Evolutionary conservation across 345 rosid species (phyloP), one percentile per base, ranked within the genome.

Genomic region (Boechera retrofracta): DNA sequence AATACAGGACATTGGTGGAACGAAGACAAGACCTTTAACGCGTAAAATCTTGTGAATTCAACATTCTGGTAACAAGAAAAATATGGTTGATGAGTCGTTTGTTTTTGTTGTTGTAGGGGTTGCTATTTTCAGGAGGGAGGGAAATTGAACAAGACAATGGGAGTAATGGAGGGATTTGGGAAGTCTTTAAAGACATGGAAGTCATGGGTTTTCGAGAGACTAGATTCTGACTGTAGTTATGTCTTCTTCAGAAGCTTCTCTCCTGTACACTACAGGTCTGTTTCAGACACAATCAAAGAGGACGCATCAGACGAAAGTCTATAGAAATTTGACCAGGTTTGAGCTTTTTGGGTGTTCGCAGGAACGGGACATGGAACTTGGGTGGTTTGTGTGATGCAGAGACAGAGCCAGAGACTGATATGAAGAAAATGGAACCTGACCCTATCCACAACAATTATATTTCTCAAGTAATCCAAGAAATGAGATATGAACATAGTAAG

Each of bases 1-100:
- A 92, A 88, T 48, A 83, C 88, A 10, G 93, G 94, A 5, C 96
- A 91, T 24, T 92, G 96, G 97, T 95, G 97, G 98, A 92, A 85
- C 35, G 80, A 81, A 45, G 86, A 85, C 62, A 95, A 92, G 75
- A 91, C 91, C 21, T 64, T 84, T 24, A 83, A 74, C 38, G 67
- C 79, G 93, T 83, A 82, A 28, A 62, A 2, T 6, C 68, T 5
- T 33, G 26, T 10, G 26, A 57, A 7, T 16, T 29, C 15, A 45
- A 47, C 32, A 53, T 53, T 32, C 31, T 51, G 7, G 55, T 15
- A 41, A n/a, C 60, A 64, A 64, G 36, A 48, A 29, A 61, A 24
- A 70, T 8, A 54, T 7, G 55, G 54, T 31, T 39, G 48, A 65
- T 21, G 68, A 24, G 29, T 39, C 63, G 65, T 5, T 2, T 58